phyloP scores from a whole-genome alignment of 352 stramenopile species.

The Aphanomyces euteiches region DNA sequence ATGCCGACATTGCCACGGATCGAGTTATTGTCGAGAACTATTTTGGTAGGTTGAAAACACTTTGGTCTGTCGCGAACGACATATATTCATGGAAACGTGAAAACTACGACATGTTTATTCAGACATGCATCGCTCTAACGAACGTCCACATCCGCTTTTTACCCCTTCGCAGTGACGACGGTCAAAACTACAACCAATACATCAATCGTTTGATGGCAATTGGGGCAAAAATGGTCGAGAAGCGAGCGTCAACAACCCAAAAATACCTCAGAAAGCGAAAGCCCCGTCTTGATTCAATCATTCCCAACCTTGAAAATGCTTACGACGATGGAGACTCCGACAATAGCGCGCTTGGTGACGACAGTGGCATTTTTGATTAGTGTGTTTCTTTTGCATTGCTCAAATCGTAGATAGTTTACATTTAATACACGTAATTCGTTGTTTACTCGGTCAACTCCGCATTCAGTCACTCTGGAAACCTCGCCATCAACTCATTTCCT shows the following conservation, averaged over 20 bases:
- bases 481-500: too few relatives aligned
- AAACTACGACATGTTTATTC: conserved; percentile 2
- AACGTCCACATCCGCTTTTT: conserved; percentile 6
- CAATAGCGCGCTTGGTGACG: not conserved
- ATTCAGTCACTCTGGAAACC: too few relatives aligned
- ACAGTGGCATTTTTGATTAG: not conserved
- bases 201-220: not conserved
- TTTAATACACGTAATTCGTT: too few relatives aligned
- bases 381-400: too few relatives aligned
- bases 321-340: not conserved
- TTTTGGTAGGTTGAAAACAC: conserved; percentile 1
- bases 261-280: not conserved
- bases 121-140: not conserved
- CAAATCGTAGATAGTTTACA: too few relatives aligned
- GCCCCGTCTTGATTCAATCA: not conserved
- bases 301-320: not conserved
- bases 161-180: not conserved
- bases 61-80: not conserved
- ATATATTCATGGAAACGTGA: not conserved
- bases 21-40: conserved; percentile 8
- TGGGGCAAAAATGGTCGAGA: not conserved
- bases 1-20: not conserved
- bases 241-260: not conserved
- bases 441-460: too few relatives aligned
- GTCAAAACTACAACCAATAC: not conserved